Conservation (phyloP, 495 filamentous ascomycete genomes). For the Aspergillus avenaceus region DNA sequence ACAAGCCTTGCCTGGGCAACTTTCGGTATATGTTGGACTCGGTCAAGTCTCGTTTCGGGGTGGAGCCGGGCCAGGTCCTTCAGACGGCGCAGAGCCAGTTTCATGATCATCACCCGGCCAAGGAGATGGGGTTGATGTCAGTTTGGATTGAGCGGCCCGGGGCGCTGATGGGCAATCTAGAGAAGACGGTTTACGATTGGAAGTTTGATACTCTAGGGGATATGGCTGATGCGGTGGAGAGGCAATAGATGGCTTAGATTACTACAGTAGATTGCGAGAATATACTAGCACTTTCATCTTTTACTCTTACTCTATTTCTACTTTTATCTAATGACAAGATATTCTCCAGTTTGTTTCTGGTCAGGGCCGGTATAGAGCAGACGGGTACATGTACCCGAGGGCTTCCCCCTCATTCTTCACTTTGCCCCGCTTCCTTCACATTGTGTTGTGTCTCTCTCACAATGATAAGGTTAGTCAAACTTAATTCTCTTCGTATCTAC, state of each 20-base stretch:
- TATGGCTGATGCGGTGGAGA: slow-evolving; percentile 67
- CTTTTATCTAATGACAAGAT: too few species aligned
- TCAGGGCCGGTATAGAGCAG: neutral
- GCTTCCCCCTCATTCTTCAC: too few species aligned
- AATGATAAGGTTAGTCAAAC: too few species aligned
- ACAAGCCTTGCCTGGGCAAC: slow-evolving; percentile 66
- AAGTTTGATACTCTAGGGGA: slow-evolving; percentile 63
- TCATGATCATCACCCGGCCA: slow-evolving; percentile 69
- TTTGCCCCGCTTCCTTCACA: neutral
- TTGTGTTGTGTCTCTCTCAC: too few species aligned
- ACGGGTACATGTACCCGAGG: neutral
- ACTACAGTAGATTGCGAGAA: too few species aligned
- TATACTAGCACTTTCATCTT: too few species aligned
- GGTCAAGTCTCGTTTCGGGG: slow-evolving; percentile 51
- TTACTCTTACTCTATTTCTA: too few species aligned
- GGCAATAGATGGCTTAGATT: too few species aligned
- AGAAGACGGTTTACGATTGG: slow-evolving; percentile 50
- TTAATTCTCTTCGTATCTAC: too few species aligned
- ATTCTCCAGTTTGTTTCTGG: too few species aligned
- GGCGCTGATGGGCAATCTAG: slow-evolving; percentile 38
- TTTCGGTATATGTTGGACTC: slow-evolving; percentile 62
- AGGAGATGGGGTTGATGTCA: slow-evolving; percentile 55
- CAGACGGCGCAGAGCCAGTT: slow-evolving; percentile 67
- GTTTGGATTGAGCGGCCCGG: slow-evolving; percentile 67
- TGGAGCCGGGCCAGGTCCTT: slow-evolving; percentile 52